phyloP scores from a whole-genome alignment of 371 early-diverging fungal genomes.

The Homolaphlyctis polyrhiza region DNA sequence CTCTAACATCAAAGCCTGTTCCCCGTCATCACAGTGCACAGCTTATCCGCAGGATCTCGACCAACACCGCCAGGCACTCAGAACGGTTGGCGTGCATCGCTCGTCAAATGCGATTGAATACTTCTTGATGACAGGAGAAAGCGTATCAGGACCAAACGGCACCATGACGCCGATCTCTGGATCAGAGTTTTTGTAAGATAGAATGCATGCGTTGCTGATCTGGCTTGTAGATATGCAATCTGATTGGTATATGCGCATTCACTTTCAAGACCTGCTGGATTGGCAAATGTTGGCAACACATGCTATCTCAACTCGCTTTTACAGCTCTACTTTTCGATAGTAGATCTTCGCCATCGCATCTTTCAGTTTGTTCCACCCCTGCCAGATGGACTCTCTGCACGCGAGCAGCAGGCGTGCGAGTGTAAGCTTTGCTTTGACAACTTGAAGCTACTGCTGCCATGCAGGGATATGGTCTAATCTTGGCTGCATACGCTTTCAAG shows the following conservation, averaged over 20 bases:
- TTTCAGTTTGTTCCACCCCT: neutral
- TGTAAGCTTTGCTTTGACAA: neutral
- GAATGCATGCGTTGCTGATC: too few relatives aligned
- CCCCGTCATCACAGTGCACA: constrained; percentile 8
- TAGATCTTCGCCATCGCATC: constrained; percentile 39
- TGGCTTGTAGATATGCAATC: too few relatives aligned
- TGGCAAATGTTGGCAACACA: constrained; percentile 39
- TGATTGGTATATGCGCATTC: too few relatives aligned
- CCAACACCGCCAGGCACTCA: constrained; percentile 18
- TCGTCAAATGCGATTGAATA: constrained; percentile 13
- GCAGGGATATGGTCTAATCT: too few relatives aligned
- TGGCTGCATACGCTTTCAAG: too few relatives aligned
- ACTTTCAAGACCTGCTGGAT: constrained; percentile 25
- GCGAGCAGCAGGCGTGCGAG: neutral
- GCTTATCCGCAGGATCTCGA: constrained; percentile 15
- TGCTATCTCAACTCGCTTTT: constrained; percentile 38
- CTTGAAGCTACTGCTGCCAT: neutral
- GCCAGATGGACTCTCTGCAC: neutral
- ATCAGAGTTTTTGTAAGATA: neutral
- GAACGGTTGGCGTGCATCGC: constrained; percentile 14
- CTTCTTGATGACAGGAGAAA: constrained; percentile 26
- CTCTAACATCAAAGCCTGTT: neutral
- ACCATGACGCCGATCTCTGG: neutral
- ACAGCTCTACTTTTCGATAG: constrained; percentile 72
- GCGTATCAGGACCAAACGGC: constrained; percentile 4